These are phyloP conservation scores for Oenanthe javanica DNA, from an alignment of 140 eudicot genomes.

Conservation along the genomic window DNA sequence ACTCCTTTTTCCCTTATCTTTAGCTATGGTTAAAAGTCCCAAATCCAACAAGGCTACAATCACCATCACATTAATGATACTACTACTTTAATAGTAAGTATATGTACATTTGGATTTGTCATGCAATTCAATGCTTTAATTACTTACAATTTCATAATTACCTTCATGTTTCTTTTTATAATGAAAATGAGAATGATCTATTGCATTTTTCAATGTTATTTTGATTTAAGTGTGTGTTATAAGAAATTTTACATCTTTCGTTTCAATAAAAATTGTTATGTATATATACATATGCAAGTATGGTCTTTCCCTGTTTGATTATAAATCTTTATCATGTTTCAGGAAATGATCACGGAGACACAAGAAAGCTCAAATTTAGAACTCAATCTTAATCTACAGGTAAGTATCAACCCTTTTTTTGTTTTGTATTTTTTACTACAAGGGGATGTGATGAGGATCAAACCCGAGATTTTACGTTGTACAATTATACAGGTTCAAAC, in stretches of 20 bases:
- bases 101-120: not conserved
- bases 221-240: too few relatives aligned
- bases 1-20: too few relatives aligned
- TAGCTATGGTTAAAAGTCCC: not conserved
- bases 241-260: too few relatives aligned
- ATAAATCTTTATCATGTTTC: not conserved
- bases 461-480: not conserved
- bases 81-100: not conserved
- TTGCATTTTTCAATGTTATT: too few relatives aligned
- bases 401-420: not conserved
- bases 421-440: not conserved
- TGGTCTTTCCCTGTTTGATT: not conserved
- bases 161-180: not conserved
- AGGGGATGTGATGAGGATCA: not conserved
- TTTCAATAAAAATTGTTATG: too few relatives aligned
- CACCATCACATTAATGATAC: not conserved
- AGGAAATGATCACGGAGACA: not conserved
- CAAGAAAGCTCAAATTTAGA: not conserved
- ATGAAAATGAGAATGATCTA: too few relatives aligned
- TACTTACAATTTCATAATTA: too few relatives aligned
- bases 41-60: not conserved
- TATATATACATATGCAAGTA: too few relatives aligned
- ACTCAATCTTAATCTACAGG: conserved; percentile 3
- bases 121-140: not conserved
- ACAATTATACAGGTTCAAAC: not conserved